phyloP scores from a whole-genome alignment of 2,329 filamentous ascomycete genomes.

The Fusarium guadeloupense region DNA sequence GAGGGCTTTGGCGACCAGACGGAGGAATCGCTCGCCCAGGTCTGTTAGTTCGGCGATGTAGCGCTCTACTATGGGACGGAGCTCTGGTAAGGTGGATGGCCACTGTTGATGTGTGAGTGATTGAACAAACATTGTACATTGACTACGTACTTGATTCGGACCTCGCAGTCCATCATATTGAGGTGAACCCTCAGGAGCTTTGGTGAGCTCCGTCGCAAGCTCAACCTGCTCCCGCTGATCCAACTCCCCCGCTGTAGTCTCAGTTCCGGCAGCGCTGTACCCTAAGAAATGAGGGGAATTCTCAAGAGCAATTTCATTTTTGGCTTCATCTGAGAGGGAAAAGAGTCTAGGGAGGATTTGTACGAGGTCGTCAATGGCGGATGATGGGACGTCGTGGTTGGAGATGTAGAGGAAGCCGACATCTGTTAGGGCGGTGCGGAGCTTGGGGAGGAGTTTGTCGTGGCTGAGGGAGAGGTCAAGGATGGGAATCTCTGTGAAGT shows the following conservation, averaged over 20 bases:
- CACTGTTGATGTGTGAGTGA: conserved; percentile 47
- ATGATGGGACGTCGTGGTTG: conserved; percentile 57
- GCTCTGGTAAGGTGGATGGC: conserved; percentile 49
- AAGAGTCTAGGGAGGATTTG: conserved; percentile 56
- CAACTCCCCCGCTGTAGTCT: conserved; percentile 61
- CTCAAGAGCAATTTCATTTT: conserved; percentile 53
- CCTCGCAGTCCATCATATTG: conserved; percentile 57
- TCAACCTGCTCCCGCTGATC: conserved; percentile 69
- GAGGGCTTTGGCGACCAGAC: conserved; percentile 66
- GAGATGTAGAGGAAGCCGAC: conserved; percentile 64
- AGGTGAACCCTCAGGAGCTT: conserved; percentile 48
- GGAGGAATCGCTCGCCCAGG: conserved; percentile 63
- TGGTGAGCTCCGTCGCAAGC: conserved; percentile 63
- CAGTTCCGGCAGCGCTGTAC: conserved; percentile 64
- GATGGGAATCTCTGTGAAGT: conserved; percentile 56
- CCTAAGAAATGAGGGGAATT: conserved; percentile 70
- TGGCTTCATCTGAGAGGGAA: conserved; percentile 49
- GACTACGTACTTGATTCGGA: conserved; percentile 55
- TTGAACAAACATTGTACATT: background rate
- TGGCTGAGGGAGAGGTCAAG: conserved; percentile 58
- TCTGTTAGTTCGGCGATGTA: conserved; percentile 63
- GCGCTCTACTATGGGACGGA: conserved; percentile 52
- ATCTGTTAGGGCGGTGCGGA: conserved; percentile 58
- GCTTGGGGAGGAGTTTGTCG: conserved; percentile 53
- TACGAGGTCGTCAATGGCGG: conserved; percentile 51